These are phyloP conservation scores for Platanthera guangdongensis DNA, from an alignment of 106 monocot species.

Conservation along the genomic window DNA sequence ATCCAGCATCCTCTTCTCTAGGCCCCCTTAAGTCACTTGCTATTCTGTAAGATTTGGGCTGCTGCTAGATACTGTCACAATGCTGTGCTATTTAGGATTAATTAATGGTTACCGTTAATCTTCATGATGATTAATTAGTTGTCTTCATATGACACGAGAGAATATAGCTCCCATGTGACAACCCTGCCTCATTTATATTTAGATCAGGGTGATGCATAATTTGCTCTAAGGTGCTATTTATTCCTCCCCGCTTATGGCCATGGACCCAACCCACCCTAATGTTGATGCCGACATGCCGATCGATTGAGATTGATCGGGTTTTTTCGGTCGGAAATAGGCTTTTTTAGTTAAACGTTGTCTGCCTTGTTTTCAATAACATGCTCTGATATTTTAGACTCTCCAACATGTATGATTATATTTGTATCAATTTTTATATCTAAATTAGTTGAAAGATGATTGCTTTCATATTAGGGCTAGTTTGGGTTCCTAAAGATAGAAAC, in stretches of 20 bases:
- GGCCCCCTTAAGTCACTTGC: not conserved
- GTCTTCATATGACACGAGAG: slow-evolving; percentile 2
- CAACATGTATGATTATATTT: too few species aligned
- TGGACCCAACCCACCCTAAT: not conserved
- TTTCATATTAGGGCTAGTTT: too few species aligned
- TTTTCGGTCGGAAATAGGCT: not conserved
- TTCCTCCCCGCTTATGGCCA: slow-evolving; percentile 1
- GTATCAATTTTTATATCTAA: too few species aligned
- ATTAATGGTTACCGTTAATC: not conserved
- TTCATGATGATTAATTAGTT: slow-evolving; percentile 1
- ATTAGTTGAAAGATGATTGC: too few species aligned
- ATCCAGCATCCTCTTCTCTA: not conserved
- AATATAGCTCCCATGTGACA: slow-evolving; percentile 10
- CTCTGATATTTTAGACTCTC: too few species aligned
- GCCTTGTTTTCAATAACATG: too few species aligned
- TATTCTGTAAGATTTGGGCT: not conserved
- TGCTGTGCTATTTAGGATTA: not conserved
- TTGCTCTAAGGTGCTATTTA: slow-evolving; percentile 7
- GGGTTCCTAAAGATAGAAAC: too few species aligned
- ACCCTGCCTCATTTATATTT: not conserved
- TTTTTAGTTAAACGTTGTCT: too few species aligned
- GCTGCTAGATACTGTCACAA: slow-evolving; percentile 1
- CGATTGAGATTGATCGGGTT: not conserved
- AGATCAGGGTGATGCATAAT: not conserved
- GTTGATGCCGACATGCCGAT: not conserved